These are phyloP conservation scores for Boletus eberwhitei DNA, from an alignment of 768 basidiomycete species.

Conservation along the genomic window DNA sequence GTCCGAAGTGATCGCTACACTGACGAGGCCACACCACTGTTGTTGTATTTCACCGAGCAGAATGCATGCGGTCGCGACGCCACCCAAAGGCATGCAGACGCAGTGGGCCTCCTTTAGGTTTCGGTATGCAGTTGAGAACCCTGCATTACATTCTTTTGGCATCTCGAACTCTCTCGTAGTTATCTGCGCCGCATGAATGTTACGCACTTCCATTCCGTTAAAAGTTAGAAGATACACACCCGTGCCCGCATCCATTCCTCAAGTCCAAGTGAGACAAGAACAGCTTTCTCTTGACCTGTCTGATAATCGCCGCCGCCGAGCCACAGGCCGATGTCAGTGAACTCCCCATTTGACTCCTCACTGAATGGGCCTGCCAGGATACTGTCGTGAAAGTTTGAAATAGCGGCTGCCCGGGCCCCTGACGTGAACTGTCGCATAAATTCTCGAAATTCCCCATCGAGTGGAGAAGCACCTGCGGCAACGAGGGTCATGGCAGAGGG, in stretches of 20 bases:
- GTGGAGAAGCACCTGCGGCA: conserved; percentile 1
- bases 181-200: conserved; percentile 15
- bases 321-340: conserved; percentile 51
- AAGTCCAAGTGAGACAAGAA: conserved; percentile 36
- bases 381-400: conserved; percentile 43
- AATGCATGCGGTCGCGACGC: conserved; percentile 34
- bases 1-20: conserved; percentile 15
- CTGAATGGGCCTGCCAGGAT: conserved; percentile 50
- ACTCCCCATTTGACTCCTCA: conserved; percentile 50
- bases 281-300: conserved; percentile 24
- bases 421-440: conserved; percentile 33
- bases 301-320: conserved; percentile 42
- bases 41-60: conserved; percentile 34
- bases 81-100: conserved; percentile 11
- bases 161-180: conserved; percentile 12
- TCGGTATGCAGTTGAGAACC: conserved; percentile 4
- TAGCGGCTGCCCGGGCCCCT: conserved; percentile 39
- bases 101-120: conserved; percentile 12
- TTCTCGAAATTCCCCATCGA: neutral
- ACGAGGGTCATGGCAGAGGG: conserved; percentile 11
- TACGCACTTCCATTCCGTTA: conserved; percentile 6
- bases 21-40: conserved; percentile 21
- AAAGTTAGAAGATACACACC: neutral
- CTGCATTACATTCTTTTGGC: conserved; percentile 10
- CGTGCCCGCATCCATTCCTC: conserved; percentile 20